Percentiles rank a stretch among this genome's conserved stretches.
phyloP scores from a whole-genome alignment of 495 filamentous ascomycete species.

The Podospora sp. region DNA sequence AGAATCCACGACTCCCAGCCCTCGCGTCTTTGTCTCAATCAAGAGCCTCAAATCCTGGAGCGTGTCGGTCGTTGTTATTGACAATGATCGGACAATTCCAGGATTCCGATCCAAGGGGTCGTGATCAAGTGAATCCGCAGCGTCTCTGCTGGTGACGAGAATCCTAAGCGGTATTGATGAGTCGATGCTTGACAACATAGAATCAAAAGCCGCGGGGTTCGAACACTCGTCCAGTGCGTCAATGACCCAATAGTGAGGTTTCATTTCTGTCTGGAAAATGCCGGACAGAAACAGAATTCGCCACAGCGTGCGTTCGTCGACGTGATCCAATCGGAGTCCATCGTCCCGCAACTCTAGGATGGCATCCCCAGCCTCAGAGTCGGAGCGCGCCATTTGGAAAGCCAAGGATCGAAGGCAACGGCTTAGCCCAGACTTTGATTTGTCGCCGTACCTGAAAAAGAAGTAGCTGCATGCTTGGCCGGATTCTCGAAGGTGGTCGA shows the following conservation, averaged over 20 bases:
- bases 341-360: slow-evolving; percentile 9
- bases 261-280: slow-evolving; percentile 6
- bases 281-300: slow-evolving; percentile 16
- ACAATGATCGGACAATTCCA: no score
- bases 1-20: no score
- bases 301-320: slow-evolving; percentile 24
- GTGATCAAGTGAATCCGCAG: no score
- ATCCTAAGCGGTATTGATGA: slow-evolving; percentile 28
- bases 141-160: no score
- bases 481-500: slow-evolving; percentile 13
- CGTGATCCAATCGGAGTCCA: neutral
- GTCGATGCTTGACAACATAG: slow-evolving; percentile 31
- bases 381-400: slow-evolving; percentile 26
- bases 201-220: slow-evolving; percentile 24
- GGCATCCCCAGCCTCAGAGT: slow-evolving; percentile 1
- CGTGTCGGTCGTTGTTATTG: no score
- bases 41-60: no score
- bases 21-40: no score
- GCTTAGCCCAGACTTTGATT: slow-evolving; percentile 6
- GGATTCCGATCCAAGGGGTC: no score
- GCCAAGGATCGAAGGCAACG: slow-evolving; percentile 23
- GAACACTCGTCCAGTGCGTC: slow-evolving; percentile 27
- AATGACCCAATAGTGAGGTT: slow-evolving; percentile 24
- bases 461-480: slow-evolving; percentile 16
- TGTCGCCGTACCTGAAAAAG: slow-evolving; percentile 24